These are phyloP conservation scores for Colletotrichum somersetense DNA, from an alignment of 2,329 filamentous ascomycete genomes.

Conservation along the genomic window DNA sequence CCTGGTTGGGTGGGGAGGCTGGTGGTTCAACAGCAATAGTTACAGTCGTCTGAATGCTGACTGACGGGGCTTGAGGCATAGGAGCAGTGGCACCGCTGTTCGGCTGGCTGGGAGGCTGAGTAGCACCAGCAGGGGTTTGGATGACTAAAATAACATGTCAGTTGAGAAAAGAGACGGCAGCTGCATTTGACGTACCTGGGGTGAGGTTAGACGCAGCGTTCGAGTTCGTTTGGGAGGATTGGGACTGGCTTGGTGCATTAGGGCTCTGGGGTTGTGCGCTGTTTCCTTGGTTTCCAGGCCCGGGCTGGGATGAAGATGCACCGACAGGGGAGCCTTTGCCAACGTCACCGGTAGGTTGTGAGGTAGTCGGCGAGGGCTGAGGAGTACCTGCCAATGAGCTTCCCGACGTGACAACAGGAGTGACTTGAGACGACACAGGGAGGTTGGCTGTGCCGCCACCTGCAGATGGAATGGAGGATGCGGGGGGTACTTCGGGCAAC, in stretches of 20 bases:
- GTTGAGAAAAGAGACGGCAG: not conserved
- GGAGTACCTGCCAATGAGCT: not conserved
- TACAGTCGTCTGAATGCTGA: not conserved
- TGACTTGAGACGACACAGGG: not conserved
- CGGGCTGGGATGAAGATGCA: not conserved
- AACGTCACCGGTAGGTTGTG: no score
- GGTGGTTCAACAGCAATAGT: not conserved
- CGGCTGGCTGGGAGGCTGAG: not conserved
- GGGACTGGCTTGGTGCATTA: not conserved
- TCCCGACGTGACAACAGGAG: not conserved
- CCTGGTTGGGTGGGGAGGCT: not conserved
- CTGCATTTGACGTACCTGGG: conserved; percentile 5
- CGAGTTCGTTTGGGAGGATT: not conserved
- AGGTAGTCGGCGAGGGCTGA: not conserved
- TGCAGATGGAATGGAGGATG: not conserved
- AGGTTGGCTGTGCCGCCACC: not conserved
- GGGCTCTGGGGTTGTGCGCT: not conserved
- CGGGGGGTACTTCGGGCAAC: not conserved
- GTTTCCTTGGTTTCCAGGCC: not conserved
- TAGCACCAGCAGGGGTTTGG: not conserved
- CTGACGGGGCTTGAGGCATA: not conserved
- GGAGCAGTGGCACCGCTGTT: not conserved
- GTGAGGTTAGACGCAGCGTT: not conserved
- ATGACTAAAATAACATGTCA: conserved; percentile 8
- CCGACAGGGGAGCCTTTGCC: not conserved